Base-by-base conservation (phyloP, 2,329 filamentous ascomycete genomes). In the Aspergillus aculeatinus region DNA sequence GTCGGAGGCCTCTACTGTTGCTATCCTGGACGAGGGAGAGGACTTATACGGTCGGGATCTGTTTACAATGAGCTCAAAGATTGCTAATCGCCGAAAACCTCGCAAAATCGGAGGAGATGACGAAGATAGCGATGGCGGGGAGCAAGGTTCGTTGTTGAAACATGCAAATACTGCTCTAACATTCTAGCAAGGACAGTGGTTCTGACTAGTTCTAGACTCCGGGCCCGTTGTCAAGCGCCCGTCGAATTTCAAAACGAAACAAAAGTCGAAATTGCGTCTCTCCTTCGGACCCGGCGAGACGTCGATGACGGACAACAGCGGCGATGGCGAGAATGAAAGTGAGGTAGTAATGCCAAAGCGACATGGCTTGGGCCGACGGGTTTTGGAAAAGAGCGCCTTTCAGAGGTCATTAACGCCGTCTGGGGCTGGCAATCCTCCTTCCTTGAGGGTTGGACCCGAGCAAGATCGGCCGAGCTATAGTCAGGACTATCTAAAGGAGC, bases 401-500 rank as follows among this genome's bases (percentile, higher is more conserved):
- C 72, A 89, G 77, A 86, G 85, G 67, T 74, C 79, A n/a, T 60
- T 73, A 25, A 76, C 77, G 39, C 77, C 81, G 11, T 79, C 79
- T 0, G 70, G 77, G 69, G 76, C 80, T 54, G 68, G 81, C 63
- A 75, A 81, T n/a, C 78, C 81, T 2, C 74, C 91, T 0, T 86
- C 86, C 0, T 74, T 86, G 58, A 81, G 86, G 7, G 81, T 84
- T 0, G 79, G 81, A 5, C 83, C 87, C 14, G 87, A 90, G 14
- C 86, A 89, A 16, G 88, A 88, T 55, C 82, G 89, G 42, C 92
- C 92, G 0, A 89, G 80, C 60, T 98, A 99, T 74, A 96, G 85
- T 79, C 90, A 90, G 70, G 91, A 96, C 67, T 91, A 94, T 65
- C 82, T 99, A 21, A 87, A 90, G 35, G 91, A 96, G 73, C 82